Evolutionary conservation across 768 basidiomycete species (phyloP).

Genomic region (Leccinum truebloodii): DNA sequence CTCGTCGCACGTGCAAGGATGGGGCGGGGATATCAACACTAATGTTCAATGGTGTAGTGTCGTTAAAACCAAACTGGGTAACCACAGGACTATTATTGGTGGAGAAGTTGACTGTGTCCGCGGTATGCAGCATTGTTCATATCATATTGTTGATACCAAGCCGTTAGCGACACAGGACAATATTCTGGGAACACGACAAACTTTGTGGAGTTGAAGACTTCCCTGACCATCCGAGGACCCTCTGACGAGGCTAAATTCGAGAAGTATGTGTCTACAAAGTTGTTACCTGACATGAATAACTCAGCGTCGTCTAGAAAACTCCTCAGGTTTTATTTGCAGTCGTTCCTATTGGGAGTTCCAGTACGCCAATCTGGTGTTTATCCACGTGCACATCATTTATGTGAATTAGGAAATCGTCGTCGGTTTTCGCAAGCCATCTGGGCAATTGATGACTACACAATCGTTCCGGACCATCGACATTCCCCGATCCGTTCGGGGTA

Average conservation of each 20-base stretch:
- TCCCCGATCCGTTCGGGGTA: conserved; percentile 75
- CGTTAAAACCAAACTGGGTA: conserved; percentile 81
- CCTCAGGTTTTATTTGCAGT: conserved; percentile 92
- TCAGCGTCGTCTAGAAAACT: conserved; percentile 60
- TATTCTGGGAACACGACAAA: conserved; percentile 63
- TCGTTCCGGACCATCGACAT: conserved; percentile 78
- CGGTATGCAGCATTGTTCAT: conserved; percentile 43
- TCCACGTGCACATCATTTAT: background rate
- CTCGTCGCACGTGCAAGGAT: conserved; percentile 44
- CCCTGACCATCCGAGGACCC: conserved; percentile 61
- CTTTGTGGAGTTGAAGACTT: conserved; percentile 89
- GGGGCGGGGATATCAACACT: conserved; percentile 83
- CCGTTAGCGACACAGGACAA: conserved; percentile 42
- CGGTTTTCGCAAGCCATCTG: conserved; percentile 82
- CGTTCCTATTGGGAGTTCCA: conserved; percentile 89
- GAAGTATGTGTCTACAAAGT: conserved; percentile 49
- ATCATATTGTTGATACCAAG: background rate
- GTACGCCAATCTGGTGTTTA: conserved; percentile 40
- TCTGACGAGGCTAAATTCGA: conserved; percentile 77
- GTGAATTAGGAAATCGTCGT: conserved; percentile 72
- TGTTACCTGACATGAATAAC: background rate
- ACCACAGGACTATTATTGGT: conserved; percentile 72
- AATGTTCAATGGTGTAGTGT: conserved; percentile 91
- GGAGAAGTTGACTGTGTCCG: conserved; percentile 91
- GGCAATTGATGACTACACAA: conserved; percentile 64